Conservation (phyloP, 2,329 filamentous ascomycete species). For the Pseudogymnoascus sp. region DNA sequence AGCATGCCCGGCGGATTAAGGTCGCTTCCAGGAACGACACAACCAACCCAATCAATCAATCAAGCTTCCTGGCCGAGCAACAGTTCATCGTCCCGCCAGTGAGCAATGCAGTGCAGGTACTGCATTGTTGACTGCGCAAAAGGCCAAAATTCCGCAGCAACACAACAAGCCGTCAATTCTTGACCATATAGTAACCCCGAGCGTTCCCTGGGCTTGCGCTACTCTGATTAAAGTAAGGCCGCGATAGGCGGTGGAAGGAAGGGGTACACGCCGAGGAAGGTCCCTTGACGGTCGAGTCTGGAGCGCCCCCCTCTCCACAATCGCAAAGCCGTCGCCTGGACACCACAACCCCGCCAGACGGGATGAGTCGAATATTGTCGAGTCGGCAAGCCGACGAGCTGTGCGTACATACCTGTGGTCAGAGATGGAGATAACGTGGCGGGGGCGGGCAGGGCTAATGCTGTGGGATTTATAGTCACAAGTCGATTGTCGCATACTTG, state of each 20-base stretch:
- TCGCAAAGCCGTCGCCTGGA: background rate
- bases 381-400: slow-evolving; percentile 73
- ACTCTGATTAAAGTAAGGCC: background rate
- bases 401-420: slow-evolving; percentile 41
- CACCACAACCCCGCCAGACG: background rate
- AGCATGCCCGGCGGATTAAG: background rate
- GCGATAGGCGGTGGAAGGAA: slow-evolving; percentile 4
- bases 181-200: background rate
- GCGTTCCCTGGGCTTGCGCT: background rate
- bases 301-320: background rate
- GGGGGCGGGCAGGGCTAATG: slow-evolving; percentile 13
- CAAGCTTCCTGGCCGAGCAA: background rate
- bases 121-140: slow-evolving; percentile 9
- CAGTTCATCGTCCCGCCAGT: background rate
- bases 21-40: background rate
- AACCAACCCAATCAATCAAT: background rate
- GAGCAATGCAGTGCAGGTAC: slow-evolving; percentile 6
- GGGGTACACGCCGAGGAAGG: background rate
- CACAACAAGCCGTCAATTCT: background rate
- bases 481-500: slow-evolving; percentile 80
- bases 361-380: slow-evolving; percentile 38
- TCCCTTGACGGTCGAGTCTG: background rate
- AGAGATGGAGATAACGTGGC: slow-evolving; percentile 5
- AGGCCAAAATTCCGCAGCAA: background rate
- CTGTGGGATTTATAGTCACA: slow-evolving; percentile 51